Base-by-base conservation (phyloP, 129 eudicot genomes). In the Saposhnikovia divaricata region DNA sequence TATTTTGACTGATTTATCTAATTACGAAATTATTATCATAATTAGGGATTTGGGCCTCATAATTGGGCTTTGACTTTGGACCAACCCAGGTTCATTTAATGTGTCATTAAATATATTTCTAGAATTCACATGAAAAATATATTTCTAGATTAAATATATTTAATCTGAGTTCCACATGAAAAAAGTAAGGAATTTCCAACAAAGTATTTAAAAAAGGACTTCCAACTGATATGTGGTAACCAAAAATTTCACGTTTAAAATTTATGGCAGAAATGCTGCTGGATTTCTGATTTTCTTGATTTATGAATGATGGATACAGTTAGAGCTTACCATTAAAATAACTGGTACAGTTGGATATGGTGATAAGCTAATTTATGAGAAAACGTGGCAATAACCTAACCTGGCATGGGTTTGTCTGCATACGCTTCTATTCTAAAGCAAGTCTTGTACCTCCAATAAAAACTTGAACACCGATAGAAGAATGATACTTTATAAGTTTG, bases 401-500 rank as follows among this genome's bases (percentile, higher is more conserved):
- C 93, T 94, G 99, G 85, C 99, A 96, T 15, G 96, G 96, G 82
- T 96, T 96, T 72, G 96, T 87, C 80, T 92, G 96, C 83, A 96
- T 85, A 68, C 95, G 91, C 81, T 92, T 90, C 79, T 96, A 97
- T 80, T 96, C 99, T 59, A 87, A 59, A 69, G 96, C 85, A 85
- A 96, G 87, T 84, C 99, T 80, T 63, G 99, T 96, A 53, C 99
- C 99, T 21, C 99, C 99, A 9, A 90, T 92, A 47, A 96, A 97
- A 83, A 96, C 97, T 90, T 96, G 99, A 86, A 92, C 97, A n/a
- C 99, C 97, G 68, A 96, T 82, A 21, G 97, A 92, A 37, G 97
- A 88, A 85, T 96, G 97, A 85, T 92, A 96, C 80, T 92, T 96
- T 55, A 92, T 81, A 80, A 96, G 80, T 4, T 63, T 96, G 71